Evolutionary conservation across 1,284 basidiomycete genomes (phyloP).

Genomic region (Lentinus polychrous): DNA sequence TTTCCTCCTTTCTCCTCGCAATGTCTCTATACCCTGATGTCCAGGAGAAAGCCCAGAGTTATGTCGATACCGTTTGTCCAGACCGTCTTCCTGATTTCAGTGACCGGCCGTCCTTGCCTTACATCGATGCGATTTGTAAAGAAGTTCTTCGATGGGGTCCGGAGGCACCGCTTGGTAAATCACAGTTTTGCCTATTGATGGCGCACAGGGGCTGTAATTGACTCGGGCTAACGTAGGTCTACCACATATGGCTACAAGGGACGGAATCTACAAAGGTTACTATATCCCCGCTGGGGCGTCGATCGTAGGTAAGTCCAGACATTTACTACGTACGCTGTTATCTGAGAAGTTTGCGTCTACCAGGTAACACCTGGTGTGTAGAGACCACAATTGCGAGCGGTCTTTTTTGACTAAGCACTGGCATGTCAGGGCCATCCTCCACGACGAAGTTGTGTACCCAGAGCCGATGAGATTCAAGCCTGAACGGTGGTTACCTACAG

Average conservation of each 20-base stretch:
- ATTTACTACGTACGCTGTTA: not conserved
- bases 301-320: constrained; percentile 12
- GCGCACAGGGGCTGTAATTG: not conserved
- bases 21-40: constrained; percentile 26
- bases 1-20: constrained; percentile 20
- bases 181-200: not conserved
- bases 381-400: not conserved
- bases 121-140: constrained; percentile 25
- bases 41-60: constrained; percentile 24
- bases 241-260: constrained; percentile 8
- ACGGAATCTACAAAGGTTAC: constrained; percentile 17
- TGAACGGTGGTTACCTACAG: constrained; percentile 9
- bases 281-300: constrained; percentile 14
- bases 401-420: not conserved
- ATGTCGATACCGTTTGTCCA: constrained; percentile 26
- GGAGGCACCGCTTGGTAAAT: constrained; percentile 2
- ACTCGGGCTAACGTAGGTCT: not conserved
- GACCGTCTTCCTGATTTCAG: constrained; percentile 24
- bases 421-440: constrained; percentile 6
- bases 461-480: constrained; percentile 13
- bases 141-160: constrained; percentile 22
- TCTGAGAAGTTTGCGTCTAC: not conserved
- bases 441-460: constrained; percentile 11
- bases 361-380: too few species aligned
- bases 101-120: constrained; percentile 24